Evolutionary conservation across 2,329 filamentous ascomycete species (phyloP), one percentile per base, ranked within the genome.

Genomic region (Coniochaeta pulveracea): DNA sequence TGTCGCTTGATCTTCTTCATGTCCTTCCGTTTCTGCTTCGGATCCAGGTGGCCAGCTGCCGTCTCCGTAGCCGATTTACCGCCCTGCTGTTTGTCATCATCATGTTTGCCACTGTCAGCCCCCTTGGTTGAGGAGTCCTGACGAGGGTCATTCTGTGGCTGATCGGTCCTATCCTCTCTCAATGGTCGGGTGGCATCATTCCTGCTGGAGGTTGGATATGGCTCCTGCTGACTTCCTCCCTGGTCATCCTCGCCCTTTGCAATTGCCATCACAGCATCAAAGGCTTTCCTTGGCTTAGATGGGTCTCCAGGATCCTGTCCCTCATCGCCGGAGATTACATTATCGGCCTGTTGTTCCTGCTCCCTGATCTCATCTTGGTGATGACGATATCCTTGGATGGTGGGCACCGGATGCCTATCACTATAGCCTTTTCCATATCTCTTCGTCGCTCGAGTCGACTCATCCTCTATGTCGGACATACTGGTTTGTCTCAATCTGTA

Each of bases 341-440:
- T 35, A 11, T 42, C 33, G 15, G 37, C 19, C 2, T 54, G 46
- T 21, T 60, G 40, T 6, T 57, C 47, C 30, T 61, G 51, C 33
- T 57, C 49, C 33, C 58, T 57, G n/a, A 66, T 51, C 27, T 63
- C 58, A 19, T 50, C 60, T 26, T 56, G 56, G 32, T 66, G 63
- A 37, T 69, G 57, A 16, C 58, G 52, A 37, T 69, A 70, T 29
- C 55, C 60, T 26, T 63, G 59, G 27, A 70, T 54, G 18, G 65
- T 71, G 6, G 66, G 66, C 19, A 66, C 57, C 4, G 60, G 62
- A 39, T 61, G 54, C 9, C 49, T 51, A 22, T 55, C 56, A 33
- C 54, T 61, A 41, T 65, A 64, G 3, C 61, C 61, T 26, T 52
- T 49, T 19, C 53, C 49, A 35, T 59, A 31, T n/a, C n/a, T n/a